Evolutionary conservation across 306 rosid species (phyloP).

Genomic region (Datisca glomerata): DNA sequence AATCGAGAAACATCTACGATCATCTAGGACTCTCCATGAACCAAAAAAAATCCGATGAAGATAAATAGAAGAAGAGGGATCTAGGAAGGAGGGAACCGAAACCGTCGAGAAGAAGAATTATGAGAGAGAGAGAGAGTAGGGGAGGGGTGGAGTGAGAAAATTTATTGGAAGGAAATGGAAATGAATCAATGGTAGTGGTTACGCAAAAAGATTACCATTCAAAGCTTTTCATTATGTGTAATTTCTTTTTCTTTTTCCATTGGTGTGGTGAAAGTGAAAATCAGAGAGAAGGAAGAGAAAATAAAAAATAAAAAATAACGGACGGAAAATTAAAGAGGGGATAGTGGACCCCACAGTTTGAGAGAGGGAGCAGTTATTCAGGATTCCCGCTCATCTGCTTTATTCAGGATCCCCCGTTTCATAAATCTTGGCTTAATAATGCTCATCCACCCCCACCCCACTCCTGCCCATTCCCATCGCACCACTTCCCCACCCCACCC

Average conservation of each 20-base stretch:
- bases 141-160: background rate
- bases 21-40: background rate
- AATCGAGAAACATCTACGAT: background rate
- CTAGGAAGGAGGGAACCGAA: too few relatives aligned
- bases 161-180: constrained; percentile 10
- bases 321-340: too few relatives aligned
- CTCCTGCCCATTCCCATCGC: background rate
- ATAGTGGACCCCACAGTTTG: background rate
- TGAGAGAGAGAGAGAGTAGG: constrained; percentile 14
- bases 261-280: background rate
- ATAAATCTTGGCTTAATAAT: too few relatives aligned
- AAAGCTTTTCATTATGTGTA: too few relatives aligned
- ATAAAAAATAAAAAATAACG: background rate
- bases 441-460: too few relatives aligned
- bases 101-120: constrained; percentile 8
- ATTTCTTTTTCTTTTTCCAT: too few relatives aligned
- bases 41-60: background rate
- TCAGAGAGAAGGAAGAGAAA: background rate
- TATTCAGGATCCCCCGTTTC: too few relatives aligned
- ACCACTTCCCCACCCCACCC: too few relatives aligned
- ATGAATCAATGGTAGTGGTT: constrained; percentile 34
- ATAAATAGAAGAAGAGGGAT: background rate
- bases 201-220: constrained; percentile 9
- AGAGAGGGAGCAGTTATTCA: background rate
- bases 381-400: background rate